Base-by-base conservation (phyloP, 2,329 filamentous ascomycete species). In the Seiridium cupressi region DNA sequence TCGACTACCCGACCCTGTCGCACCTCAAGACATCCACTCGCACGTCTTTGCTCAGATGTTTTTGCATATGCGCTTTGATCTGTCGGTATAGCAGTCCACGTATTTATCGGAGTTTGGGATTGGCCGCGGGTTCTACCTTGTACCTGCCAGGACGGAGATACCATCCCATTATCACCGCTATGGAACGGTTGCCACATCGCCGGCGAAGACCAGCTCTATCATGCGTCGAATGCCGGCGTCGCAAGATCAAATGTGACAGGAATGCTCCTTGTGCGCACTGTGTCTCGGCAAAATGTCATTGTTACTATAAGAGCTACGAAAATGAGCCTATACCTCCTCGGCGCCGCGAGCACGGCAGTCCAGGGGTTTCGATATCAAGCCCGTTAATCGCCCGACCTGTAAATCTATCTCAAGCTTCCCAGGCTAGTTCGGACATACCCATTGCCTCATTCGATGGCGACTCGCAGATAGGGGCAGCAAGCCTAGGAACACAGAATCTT, bases 221-320 rank as follows among this genome's bases (percentile, higher is more conserved):
- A 0, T 80, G 78, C 60, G 62, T 76, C 13, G 71, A 76, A 61
- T 81, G 79, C 65, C 71, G 78, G 18, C 73, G 75, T 18, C 73
- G 77, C 44, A 81, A 81, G 65, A 73, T 80, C 67, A 79, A 77
- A 57, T 81, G 78, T 61, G 75, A 80, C 61, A 69, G 77, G 1
- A 72, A 69, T n/a, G 66, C 72, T 18, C 78, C 78, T 3, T 81
- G 77, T 61, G 59, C 63, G 11, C 74, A 73, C 61, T 79, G 76
- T 63, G 66, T 70, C 13, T 66, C 69, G 1, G 67, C 69, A 18
- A 70, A 69, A 48, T 63, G 65, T 49, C 64, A 64, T 4, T 79
- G 77, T 58, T 67, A 61, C 13, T 79, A 68, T 60, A 68, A 65
- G 42, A 35, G 62, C 13, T 65, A 64, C 58, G 40, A 40, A 51